These are phyloP conservation scores for Mycothermus thermophilus DNA, from an alignment of 495 filamentous ascomycete genomes.

Conservation along the genomic window DNA sequence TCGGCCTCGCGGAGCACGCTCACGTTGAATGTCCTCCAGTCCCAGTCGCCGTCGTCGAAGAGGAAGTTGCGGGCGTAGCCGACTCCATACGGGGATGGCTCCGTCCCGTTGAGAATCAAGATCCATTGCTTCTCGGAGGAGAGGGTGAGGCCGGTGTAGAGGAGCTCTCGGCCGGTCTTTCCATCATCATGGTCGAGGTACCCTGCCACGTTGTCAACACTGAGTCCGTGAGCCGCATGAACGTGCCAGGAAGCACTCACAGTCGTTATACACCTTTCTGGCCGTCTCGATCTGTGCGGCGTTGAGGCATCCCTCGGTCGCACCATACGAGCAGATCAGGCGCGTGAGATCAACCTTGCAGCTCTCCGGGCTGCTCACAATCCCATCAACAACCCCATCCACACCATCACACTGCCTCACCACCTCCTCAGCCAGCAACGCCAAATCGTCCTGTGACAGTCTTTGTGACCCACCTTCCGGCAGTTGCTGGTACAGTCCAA, in stretches of 20 bases:
- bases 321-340: conserved; percentile 34
- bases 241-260: conserved; percentile 35
- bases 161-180: conserved; percentile 30
- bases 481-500: conserved; percentile 23
- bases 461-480: conserved; percentile 29
- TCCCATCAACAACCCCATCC: conserved; percentile 48
- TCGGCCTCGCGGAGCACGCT: conserved; percentile 15
- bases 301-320: conserved; percentile 38
- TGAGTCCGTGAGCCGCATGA: too few relatives aligned
- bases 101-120: conserved; percentile 11
- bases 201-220: too few relatives aligned
- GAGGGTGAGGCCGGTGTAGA: conserved; percentile 38
- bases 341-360: conserved; percentile 41
- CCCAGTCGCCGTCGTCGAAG: conserved; percentile 27
- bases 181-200: too few relatives aligned
- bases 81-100: conserved; percentile 22
- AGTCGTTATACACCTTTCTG: conserved; percentile 40
- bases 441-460: conserved; percentile 35
- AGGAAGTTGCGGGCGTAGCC: conserved; percentile 29
- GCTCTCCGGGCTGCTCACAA: conserved; percentile 43
- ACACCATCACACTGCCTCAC: conserved; percentile 46
- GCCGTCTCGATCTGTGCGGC: conserved; percentile 41
- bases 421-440: conserved; percentile 36
- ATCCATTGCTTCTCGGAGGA: conserved; percentile 20
- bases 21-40: conserved; percentile 25